These are phyloP conservation scores for Begonia loranthoides DNA, from an alignment of 306 rosid species.

Conservation along the genomic window DNA sequence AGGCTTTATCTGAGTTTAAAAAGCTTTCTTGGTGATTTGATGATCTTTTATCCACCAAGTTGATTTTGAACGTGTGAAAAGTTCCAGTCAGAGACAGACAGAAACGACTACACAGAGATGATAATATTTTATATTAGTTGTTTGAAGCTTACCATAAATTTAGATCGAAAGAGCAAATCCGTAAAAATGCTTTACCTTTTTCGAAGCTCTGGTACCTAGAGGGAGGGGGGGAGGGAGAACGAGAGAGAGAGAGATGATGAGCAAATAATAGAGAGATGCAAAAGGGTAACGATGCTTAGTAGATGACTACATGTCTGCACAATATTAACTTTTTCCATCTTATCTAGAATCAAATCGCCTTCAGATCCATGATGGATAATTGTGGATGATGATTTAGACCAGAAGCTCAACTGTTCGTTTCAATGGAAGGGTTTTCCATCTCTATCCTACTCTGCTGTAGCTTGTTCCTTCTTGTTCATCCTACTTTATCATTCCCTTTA, in stretches of 20 bases:
- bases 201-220: background rate
- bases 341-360: too few species aligned
- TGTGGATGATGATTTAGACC: too few species aligned
- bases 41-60: too few species aligned
- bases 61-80: too few species aligned
- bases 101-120: background rate
- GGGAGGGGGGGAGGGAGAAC: background rate
- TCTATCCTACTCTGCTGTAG: conserved; percentile 29
- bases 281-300: background rate
- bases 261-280: background rate
- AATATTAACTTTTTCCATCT: background rate
- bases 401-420: background rate
- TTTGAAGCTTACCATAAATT: too few species aligned
- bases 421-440: conserved; percentile 41
- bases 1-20: too few species aligned
- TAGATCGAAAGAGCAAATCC: too few species aligned
- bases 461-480: conserved; percentile 39
- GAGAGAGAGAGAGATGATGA: background rate
- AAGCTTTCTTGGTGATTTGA: too few species aligned
- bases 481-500: conserved; percentile 56
- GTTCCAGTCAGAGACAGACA: background rate
- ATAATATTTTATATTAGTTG: too few species aligned
- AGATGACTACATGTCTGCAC: background rate
- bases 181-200: too few species aligned
- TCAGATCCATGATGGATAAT: too few species aligned